Evolutionary conservation across 495 filamentous ascomycete species (phyloP), one percentile per base, ranked within the genome.

Genomic region (Pyronema omphalodes): DNA sequence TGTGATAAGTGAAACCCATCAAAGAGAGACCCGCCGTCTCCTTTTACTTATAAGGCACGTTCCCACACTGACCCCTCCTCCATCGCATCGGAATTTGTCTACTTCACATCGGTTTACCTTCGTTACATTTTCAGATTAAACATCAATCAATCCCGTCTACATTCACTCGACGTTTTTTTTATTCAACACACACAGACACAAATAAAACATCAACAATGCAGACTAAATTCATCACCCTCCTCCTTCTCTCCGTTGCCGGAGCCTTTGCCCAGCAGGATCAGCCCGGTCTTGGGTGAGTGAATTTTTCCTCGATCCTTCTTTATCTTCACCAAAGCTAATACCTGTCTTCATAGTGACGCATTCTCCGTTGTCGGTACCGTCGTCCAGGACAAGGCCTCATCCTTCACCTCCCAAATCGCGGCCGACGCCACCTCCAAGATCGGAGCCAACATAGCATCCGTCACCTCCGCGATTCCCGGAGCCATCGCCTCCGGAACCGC

Each of bases 211-310:
- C 44, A 14, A 47, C 9, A 9, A 50, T 50, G 47, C 47, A 50
- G 47, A 50, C 47, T 34, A 50, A 50, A 19, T 50, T 50, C 47
- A 50, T 50, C 29, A 17, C 47, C 29, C 19, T 50, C 29, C 23
- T 34, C 17, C 47, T 50, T 36, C 29, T 50, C 29, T 50, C 47
- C 29, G 47, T 34, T 34, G 3, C 19, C 29, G 34, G 23, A 7
- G 47, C 17, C 19, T 34, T 35, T 34, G 47, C 19, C 9, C 47
- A 34, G 34, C 47, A 50, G 29, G 17, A 50, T 34, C 47, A 41
- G 15, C 39, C 39, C 7, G 15, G 15, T 6, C 39, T 50, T 34
- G 29, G 47, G 47, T 50, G 12, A 34, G 29, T 34, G 7, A 12
- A 41, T 41, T 12, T 41, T 12, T 41, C 39, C 11, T 41, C 39